Base-by-base conservation (phyloP, 257 asterid genomes). In the Penstemon barbatus region DNA sequence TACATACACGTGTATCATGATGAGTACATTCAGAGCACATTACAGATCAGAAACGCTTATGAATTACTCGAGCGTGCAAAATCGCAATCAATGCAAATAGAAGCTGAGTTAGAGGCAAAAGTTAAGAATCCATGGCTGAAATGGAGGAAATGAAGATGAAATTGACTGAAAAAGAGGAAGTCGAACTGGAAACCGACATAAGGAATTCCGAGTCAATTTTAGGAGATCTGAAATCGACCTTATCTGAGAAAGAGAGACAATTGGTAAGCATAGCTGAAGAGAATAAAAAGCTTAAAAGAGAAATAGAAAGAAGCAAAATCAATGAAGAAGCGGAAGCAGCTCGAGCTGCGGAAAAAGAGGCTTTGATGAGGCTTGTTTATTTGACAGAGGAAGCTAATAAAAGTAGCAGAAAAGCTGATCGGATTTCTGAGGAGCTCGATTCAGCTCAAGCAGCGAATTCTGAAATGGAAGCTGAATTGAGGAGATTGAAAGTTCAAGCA, bases 401-500 rank as follows among this genome's bases (percentile, higher is more conserved):
- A 75, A 85, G 87, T 56, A 56, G 78, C 51, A 69, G 86, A 68
- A 86, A 83, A 78, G 84, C 88, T 0, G 81, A 43, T 12, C 68
- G 83, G 39, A 82, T 84, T 0, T 69, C 81, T 5, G 95, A 87
- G 66, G 83, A 90, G 87, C 85, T 93, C n/a, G 86, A 86, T 64
- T 90, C 96, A 53, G 89, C 94, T 15, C 98, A 85, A 74, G 84
- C 85, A 12, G 84, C 92, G 18, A 83, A 75, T 78, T 68, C 80
- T 0, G 95, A 91, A 60, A 76, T 90, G 86, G 99, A 94, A 75
- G 84, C 85, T 8, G 97, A 94, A 65, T 50, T 94, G 54, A 84
- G 91, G 80, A 84, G 84, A 71, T 66, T 94, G 76, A 94, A 87
- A 68, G 96, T 90, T 69, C 99, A 90, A 66, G 80, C 96, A 0